Base-by-base conservation (phyloP, 2,329 filamentous ascomycete genomes). In the Arthroderma sp. region DNA sequence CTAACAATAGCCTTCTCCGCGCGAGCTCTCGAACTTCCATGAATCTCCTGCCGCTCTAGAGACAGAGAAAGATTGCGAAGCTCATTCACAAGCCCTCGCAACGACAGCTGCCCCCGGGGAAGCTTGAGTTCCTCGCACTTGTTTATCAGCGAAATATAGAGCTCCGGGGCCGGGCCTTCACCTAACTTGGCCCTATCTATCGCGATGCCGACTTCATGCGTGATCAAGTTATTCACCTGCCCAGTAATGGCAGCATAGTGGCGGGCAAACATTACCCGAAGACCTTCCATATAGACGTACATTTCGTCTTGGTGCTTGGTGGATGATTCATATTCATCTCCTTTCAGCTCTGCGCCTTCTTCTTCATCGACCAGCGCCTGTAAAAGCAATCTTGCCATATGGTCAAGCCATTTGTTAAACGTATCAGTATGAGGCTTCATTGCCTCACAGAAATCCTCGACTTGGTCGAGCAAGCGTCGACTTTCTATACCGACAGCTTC, bases 321-420 rank as follows among this genome's bases (percentile, higher is more conserved):
- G 0, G 91, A 95, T 33, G 87, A 82, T 63, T 89, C 87, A 61
- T 95, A 93, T 68, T 97, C 93, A 59, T 96, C 86, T 23, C 93
- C 93, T 9, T 89, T 91, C 1, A 83, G 80, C 58, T 95, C 88
- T 8, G 79, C 72, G n/a, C 75, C 76, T 15, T 83, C 82, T 41
- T 95, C 89, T 66, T 93, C 84, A 63, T 97, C 93, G 17, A 97
- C 82, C 1, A 97, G 77, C 0, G 88, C 83, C 60, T 83, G 79
- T 9, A 87, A 73, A 8, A 96, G 77, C 19, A 91, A 79, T 56
- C 86, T 79, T 17, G 88, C 79, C 59, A 91, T 83, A 43, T 82
- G 77, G 58, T 85, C 79, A 43, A 90, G 82, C 88, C 87, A 94
- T 52, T 84, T 78, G 51, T 87, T 80, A 51, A 95, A 79, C 53